Base-by-base conservation (phyloP, 1,284 basidiomycete species). In the Rhodofomes roseus region DNA sequence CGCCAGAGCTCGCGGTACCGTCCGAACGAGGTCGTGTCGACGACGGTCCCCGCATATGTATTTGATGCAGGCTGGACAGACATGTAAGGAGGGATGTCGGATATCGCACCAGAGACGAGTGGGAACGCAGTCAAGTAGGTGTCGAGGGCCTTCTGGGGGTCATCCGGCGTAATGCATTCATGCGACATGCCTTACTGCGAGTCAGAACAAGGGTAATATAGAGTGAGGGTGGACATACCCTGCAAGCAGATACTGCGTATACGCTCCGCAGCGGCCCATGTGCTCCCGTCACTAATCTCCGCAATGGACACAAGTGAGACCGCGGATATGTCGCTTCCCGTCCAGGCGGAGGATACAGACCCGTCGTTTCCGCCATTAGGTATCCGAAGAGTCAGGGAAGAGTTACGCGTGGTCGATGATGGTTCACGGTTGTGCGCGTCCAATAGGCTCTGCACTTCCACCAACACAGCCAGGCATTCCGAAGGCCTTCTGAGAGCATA, bases 1-100 rank as follows among this genome's bases (percentile, higher is more conserved):
- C 89, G 78, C 90, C 90, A 93, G 8, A 92, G 77, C 64, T 93
- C 90, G 25, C 85, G 83, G 52, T 87, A 84, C 46, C 79, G 80
- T 4, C 76, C 71, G 67, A 92, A 92, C 2, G 84, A 77, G 9
- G 77, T 74, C 56, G 76, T 73, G 63, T 79, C 74, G 37, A 76
- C 59, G 60, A 76, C 76, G 5, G 74, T 57, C 6, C 74, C 66
- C 23, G 60, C 55, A 37, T 66, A 50, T n/a, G 63, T 37, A 22
- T 74, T 67, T 25, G 74, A 67, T 11, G 72, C 51, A 31, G 76
- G 68, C 55, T 73, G 65, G 1, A 70, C 62, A 9, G 73, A 44
- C 50, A 76, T 68, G 7, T 77, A 72, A 18, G 73, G 68, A 0
- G 79, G 75, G 31, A 87, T 77, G 55, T 85, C 83, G 31, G 77